A percentile compares a stretch with the other conserved stretches of the same genome.
Evolutionary conservation across 768 basidiomycete genomes (phyloP).

Genomic region (Clathrus columnatus): DNA sequence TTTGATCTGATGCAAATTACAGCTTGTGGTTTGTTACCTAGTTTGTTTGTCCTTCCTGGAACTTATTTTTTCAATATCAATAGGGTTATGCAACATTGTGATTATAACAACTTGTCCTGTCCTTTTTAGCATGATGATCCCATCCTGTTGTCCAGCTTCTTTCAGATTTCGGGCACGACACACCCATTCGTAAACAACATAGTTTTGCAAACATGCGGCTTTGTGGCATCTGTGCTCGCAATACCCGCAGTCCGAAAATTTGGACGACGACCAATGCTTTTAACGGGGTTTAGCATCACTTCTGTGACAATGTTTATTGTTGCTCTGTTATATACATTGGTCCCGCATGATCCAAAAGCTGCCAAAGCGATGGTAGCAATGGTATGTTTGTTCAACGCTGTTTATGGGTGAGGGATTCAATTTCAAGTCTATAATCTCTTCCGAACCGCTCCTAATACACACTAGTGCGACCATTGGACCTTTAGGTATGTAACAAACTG

Average conservation of each 20-base stretch:
- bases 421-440: slow-evolving; percentile 1
- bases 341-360: background rate
- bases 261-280: slow-evolving; percentile 10
- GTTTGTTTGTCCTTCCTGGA: background rate
- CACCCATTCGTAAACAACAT: slow-evolving; percentile 15
- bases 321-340: slow-evolving; percentile 11
- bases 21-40: background rate
- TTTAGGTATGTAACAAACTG: background rate
- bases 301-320: slow-evolving; percentile 10
- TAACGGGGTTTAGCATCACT: slow-evolving; percentile 6
- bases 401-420: slow-evolving; percentile 3
- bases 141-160: slow-evolving; percentile 5
- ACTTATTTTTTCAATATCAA: background rate
- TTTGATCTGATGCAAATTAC: background rate
- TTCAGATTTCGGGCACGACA: slow-evolving; percentile 11
- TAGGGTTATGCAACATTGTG: slow-evolving; percentile 12
- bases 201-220: slow-evolving; percentile 12
- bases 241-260: slow-evolving; percentile 10
- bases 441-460: too few species aligned
- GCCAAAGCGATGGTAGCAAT: slow-evolving; percentile 13
- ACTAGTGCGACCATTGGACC: slow-evolving; percentile 4
- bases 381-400: slow-evolving; percentile 12
- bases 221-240: slow-evolving; percentile 4
- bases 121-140: background rate
- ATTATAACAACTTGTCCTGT: background rate